Conservation (phyloP, 345 rosid species). For the Citrus mangshanensis region DNA sequence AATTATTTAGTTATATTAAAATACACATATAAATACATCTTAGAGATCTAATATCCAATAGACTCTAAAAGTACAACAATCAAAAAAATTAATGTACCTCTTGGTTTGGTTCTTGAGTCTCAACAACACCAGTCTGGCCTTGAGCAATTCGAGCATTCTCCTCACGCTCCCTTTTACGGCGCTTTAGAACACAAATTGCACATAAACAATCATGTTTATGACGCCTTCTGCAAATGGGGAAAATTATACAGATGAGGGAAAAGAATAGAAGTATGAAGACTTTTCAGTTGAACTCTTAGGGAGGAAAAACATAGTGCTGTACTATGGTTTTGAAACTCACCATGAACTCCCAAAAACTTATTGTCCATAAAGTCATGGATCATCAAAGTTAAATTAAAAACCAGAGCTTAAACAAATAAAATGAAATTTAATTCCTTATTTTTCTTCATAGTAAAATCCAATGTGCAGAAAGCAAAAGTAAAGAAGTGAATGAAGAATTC, state of each 20-base stretch:
- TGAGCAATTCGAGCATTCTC: slow-evolving; percentile 53
- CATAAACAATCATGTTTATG: slow-evolving; percentile 95
- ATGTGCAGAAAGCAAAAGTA: background rate
- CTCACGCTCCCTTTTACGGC: slow-evolving; percentile 91
- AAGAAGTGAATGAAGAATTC: background rate
- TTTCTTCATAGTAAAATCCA: background rate
- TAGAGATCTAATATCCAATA: background rate
- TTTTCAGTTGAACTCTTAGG: background rate
- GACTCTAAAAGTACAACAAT: background rate
- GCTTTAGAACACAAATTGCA: slow-evolving; percentile 83
- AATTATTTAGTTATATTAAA: no score
- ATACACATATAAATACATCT: background rate
- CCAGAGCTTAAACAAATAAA: background rate
- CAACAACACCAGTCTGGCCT: slow-evolving; percentile 47
- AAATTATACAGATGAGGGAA: slow-evolving; percentile 2
- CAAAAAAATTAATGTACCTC: slow-evolving; percentile 37
- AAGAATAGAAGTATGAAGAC: background rate
- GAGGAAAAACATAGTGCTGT: background rate
- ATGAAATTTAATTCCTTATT: background rate
- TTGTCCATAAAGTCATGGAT: background rate
- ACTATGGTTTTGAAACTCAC: background rate
- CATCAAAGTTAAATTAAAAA: background rate
- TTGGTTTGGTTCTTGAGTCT: slow-evolving; percentile 50
- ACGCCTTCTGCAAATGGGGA: slow-evolving; percentile 59
- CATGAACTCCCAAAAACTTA: background rate